phyloP scores from a whole-genome alignment of 495 filamentous ascomycete species.

The Oidiodendron maius region DNA sequence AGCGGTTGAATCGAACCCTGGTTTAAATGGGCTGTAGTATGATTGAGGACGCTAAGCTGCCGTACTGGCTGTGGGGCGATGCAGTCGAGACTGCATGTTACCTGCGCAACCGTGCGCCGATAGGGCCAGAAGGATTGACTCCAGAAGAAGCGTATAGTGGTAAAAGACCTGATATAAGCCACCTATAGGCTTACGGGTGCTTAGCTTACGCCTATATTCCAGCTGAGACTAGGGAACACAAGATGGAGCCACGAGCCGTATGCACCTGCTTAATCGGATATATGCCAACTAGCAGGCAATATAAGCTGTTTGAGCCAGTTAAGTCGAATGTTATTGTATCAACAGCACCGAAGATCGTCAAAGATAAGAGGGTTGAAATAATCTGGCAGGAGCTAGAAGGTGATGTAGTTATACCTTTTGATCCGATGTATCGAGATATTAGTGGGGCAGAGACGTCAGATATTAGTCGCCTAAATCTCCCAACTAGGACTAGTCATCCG shows the following conservation, averaged over 20 bases:
- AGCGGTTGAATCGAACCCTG: slow-evolving; percentile 3
- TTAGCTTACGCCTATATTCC: too few species aligned
- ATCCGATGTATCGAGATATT: background rate
- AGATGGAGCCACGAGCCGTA: background rate
- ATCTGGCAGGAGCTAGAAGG: too few species aligned
- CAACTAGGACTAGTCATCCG: background rate
- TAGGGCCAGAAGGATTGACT: slow-evolving; percentile 7
- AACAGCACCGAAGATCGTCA: background rate
- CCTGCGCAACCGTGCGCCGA: slow-evolving; percentile 2
- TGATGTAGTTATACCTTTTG: too few species aligned
- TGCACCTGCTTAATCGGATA: slow-evolving; percentile 2
- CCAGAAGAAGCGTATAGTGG: slow-evolving; percentile 5
- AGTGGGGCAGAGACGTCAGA: background rate
- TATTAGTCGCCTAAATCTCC: background rate
- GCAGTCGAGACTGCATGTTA: slow-evolving; percentile 3
- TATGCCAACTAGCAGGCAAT: slow-evolving; percentile 1
- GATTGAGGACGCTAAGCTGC: slow-evolving; percentile 1
- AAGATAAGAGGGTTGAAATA: too few species aligned
- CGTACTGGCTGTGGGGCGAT: background rate
- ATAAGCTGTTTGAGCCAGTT: slow-evolving; percentile 4
- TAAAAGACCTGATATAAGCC: too few species aligned
- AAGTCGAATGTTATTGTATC: background rate
- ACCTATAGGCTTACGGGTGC: too few species aligned
- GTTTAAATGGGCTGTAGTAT: slow-evolving; percentile 2
- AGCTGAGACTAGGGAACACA: background rate